These are phyloP conservation scores for Backusella psychrophila DNA, from an alignment of 192 early-diverging fungal species.

Conservation along the genomic window DNA sequence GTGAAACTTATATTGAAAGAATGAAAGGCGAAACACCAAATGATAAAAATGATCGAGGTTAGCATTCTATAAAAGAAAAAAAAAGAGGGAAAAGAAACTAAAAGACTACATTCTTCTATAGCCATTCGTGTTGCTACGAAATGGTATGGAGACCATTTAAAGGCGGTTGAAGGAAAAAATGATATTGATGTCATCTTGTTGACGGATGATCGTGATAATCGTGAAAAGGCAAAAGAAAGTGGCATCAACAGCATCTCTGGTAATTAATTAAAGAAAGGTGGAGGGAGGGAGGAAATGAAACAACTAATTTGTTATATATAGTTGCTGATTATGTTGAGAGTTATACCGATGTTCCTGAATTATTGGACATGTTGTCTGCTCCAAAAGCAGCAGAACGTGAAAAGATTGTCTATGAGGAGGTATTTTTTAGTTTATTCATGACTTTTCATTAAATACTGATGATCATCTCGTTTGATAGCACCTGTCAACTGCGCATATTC, in stretches of 20 bases:
- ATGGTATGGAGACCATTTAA: conserved; percentile 85
- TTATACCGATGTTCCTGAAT: conserved; percentile 74
- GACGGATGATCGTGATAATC: conserved; percentile 90
- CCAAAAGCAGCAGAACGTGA: conserved; percentile 47
- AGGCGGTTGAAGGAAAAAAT: conserved; percentile 20
- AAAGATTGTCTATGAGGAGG: conserved; percentile 64
- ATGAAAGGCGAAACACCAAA: conserved; percentile 83
- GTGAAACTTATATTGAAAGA: conserved; percentile 85
- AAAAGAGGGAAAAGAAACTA: not conserved
- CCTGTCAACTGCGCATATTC: conserved; percentile 70
- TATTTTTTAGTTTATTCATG: conserved; percentile 12
- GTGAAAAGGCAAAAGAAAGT: conserved; percentile 62
- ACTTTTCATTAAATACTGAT: not conserved
- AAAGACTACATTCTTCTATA: not conserved
- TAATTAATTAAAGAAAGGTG: conserved; percentile 13
- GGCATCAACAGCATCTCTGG: conserved; percentile 68
- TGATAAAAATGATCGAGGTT: conserved; percentile 91
- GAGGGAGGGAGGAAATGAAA: no score
- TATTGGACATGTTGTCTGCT: conserved; percentile 87
- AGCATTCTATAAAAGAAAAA: not conserved
- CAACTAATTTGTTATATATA: conserved; percentile 1
- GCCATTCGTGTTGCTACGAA: conserved; percentile 83
- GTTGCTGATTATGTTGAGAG: conserved; percentile 78
- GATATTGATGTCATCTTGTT: conserved; percentile 66
- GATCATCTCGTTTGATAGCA: conserved; percentile 52